Base-by-base conservation (phyloP, 768 basidiomycete species). In the Rhizopogon sp. region DNA sequence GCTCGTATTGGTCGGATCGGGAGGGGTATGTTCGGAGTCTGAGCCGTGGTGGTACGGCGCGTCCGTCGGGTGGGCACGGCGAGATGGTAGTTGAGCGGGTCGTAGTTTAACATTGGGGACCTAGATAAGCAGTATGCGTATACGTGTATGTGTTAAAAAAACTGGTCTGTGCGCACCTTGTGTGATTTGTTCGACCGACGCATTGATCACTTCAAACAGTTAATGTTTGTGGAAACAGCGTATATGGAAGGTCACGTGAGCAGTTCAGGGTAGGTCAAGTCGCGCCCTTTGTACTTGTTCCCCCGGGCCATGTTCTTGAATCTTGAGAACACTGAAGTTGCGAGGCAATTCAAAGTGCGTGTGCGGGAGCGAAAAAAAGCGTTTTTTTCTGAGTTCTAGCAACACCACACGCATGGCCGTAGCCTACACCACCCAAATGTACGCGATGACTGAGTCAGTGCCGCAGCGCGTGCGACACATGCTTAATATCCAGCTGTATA, bases 21-120 rank as follows among this genome's bases (percentile, higher is more conserved):
- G 74, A 54, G 74, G 80, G 47, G 70, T 75, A 2, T 67, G 53
- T 59, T 83, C 83, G 3, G 75, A 81, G 58, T 84, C 80, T 72
- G 72, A 52, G 70, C 79, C 72, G 68, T 70, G 56, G 67, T 76
- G 56, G 39, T 46, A 69, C 66, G 58, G 70, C 74, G 46, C 53
- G 68, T 65, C 49, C 56, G 57, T 53, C 50, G 63, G 55, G 60
- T 51, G 70, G 56, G 42, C 66, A 64, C 55, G 64, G 63, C 58
- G 56, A 64, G 57, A 46, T 62, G 67, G 57, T 35, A 69, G 68
- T 54, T 75, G 76, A 11, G 81, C 82, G 3, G 89, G 89, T 17
- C 90, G 83, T 57, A 92, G 79, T 59, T 86, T 90, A 58, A 91
- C 90, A 74, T 87, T 87, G 2, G 90, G 89, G 14, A 92, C 88